Base-by-base conservation (phyloP, 2,329 filamentous ascomycete species). In the Trichoderma sp. region DNA sequence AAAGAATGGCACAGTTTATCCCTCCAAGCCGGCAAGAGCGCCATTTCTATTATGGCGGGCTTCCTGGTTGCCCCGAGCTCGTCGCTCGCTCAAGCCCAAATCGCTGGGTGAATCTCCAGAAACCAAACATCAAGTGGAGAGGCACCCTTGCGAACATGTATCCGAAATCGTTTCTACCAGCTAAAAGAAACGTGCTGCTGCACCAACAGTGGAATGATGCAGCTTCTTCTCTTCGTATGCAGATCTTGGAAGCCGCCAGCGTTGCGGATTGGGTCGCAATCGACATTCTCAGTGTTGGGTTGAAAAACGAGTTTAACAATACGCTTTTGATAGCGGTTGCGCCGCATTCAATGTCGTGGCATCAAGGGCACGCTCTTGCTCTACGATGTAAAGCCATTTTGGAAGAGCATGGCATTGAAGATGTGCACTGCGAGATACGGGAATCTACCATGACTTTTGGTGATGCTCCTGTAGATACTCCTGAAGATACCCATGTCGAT, bases 351-450 rank as follows among this genome's bases (percentile, higher is more conserved):
- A 3, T 63, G 21, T 5, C 59, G 21, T 54, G 30, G 59, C 52
- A 16, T 4, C 13, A 4, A 1, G 59, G 30, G 18, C 51, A 63
- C 26, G 7, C 4, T n/a, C 37, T 63, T 39, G 46, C 59, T 28
- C 2, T 52, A 13, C 8, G 1, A 63, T 63, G 59, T 30, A 52
- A 63, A 16, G 10, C 16, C 5, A 63, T 63, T 10, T 28, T 63
- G 5, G 30, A 63, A 28, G 4, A n/a, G 2, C 30, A 28, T 37
- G n/a, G 26, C 18, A 52, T 66, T n/a, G 0, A 21, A 8, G 34
- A 39, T 13, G 30, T 66, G 10, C 34, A 66, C 8, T 66, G 64
- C 30, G 64, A 66, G 43, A 59, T 66, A 34, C 64, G 64, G 8
- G 64, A 67, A 60, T 59, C 26, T 28, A 3, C 39, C 26, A 39